Evolutionary conservation across 2,329 filamentous ascomycete species (phyloP), one percentile per base, ranked within the genome.

Genomic region (Stagonosporopsis cucurbitacearum): DNA sequence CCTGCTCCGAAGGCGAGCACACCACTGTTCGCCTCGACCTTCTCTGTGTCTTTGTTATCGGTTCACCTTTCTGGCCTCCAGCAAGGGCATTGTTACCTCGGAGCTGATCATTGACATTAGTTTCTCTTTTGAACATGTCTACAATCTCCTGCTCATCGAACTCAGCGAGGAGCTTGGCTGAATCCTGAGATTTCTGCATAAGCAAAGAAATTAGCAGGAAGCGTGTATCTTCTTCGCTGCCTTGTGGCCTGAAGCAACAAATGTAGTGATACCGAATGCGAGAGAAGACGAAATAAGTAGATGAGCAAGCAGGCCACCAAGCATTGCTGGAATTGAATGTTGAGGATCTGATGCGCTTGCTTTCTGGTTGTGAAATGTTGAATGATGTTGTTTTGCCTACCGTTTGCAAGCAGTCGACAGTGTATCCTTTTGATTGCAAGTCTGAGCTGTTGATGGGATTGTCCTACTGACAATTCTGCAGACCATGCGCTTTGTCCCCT

Each of bases 201-300:
- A 79, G 33, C n/a, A n/a, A n/a, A n/a, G n/a, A n/a, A n/a, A n/a
- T n/a, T n/a, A n/a, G n/a, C n/a, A n/a, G n/a, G n/a, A n/a, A n/a
- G n/a, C 53, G 28, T 61, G 61, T 17, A 61, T 59, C 33, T 55
- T 58, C 37, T 56, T 58, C 2, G 54, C 56, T 5, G 79, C 88
- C 50, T 84, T 82, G 0, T 89, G 88, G 59, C 89, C 82, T 1
- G 87, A 82, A 40, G 46, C 46, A 23, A 37, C 17, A 33, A 55
- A 32, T 22, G 36, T 36, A 19, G 37, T 13, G 4, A 46, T 25
- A 25, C 35, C 22, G 20, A 40, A 12, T 17, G 22, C 13, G 9
- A 41, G n/a, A 22, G 47, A 6, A 2, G 30, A 28, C n/a, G 19
- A 41, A 4, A 43, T 23, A 22, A 42, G 32, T 9, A 46, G 17